phyloP scores from a whole-genome alignment of 495 filamentous ascomycete species.

The Coniosporium apollinis region DNA sequence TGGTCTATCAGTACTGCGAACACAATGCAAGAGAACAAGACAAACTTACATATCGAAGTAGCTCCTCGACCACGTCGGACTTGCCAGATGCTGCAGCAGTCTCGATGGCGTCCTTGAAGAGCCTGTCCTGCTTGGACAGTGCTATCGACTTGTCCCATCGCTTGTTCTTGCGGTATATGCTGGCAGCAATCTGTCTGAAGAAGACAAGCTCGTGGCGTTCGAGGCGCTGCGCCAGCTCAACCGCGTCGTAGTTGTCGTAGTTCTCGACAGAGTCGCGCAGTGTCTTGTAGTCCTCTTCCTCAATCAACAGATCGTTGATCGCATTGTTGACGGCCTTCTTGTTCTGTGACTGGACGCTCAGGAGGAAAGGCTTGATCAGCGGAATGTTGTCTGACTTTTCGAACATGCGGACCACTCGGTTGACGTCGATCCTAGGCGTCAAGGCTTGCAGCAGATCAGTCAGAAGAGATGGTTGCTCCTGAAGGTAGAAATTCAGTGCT shows the following conservation, averaged over 20 bases:
- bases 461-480: constrained; percentile 86
- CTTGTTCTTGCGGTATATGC: constrained; percentile 99
- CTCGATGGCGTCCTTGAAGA: constrained; percentile 99
- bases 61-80: constrained; percentile 80
- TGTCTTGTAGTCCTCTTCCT: constrained; percentile 98
- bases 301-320: constrained; percentile 95
- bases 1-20: no score
- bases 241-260: constrained; percentile 95
- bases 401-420: constrained; percentile 96
- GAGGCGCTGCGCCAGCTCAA: constrained; percentile 83
- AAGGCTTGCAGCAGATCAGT: constrained; percentile 89
- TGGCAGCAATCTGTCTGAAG: constrained; percentile 97
- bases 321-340: constrained; percentile 96
- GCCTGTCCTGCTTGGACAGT: constrained; percentile 95
- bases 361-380: constrained; percentile 95
- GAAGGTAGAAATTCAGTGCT: constrained; percentile 91
- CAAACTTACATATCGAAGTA: constrained; percentile 83
- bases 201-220: constrained; percentile 97
- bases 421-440: constrained; percentile 89
- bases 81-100: constrained; percentile 92
- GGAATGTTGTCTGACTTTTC: constrained; percentile 96
- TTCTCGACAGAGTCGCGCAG: constrained; percentile 94
- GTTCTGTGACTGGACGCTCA: constrained; percentile 93
- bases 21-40: constrained; percentile 3
- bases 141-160: constrained; percentile 99